Evolutionary conservation across 1,284 basidiomycete genomes (phyloP).

Genomic region (Schizophyllum amplum): DNA sequence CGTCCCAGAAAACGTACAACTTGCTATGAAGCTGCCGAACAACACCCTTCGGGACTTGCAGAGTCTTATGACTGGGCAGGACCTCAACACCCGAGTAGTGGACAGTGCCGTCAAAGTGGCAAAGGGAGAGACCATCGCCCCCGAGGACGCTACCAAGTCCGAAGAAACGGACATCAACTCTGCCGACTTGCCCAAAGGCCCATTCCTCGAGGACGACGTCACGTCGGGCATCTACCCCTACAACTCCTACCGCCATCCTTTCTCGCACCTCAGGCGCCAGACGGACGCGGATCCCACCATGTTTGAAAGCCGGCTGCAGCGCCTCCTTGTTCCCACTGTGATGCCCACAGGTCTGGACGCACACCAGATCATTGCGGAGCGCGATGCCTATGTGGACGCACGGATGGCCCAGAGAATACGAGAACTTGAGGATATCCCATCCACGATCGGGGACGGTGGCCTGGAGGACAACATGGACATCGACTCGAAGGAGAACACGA

Average conservation of each 20-base stretch:
- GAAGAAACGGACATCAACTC: slow-evolving; percentile 30
- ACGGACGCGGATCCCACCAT: slow-evolving; percentile 50
- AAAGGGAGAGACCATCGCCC: slow-evolving; percentile 44
- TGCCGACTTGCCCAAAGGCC: slow-evolving; percentile 54
- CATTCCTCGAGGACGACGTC: slow-evolving; percentile 74
- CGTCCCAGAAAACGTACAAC: slow-evolving; percentile 73
- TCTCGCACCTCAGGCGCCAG: slow-evolving; percentile 64
- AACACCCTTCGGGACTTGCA: slow-evolving; percentile 55
- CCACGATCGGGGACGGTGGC: slow-evolving; percentile 75
- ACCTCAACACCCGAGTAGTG: slow-evolving; percentile 55
- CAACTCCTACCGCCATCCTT: slow-evolving; percentile 89
- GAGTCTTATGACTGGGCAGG: slow-evolving; percentile 50
- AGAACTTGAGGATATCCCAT: slow-evolving; percentile 81
- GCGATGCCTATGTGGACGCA: slow-evolving; percentile 86
- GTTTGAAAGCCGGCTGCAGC: slow-evolving; percentile 69
- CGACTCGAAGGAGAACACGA: slow-evolving; percentile 39
- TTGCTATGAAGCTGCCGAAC: slow-evolving; percentile 64
- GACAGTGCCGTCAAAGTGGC: slow-evolving; percentile 76
- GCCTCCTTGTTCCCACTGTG: slow-evolving; percentile 80
- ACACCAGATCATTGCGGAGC: slow-evolving; percentile 83
- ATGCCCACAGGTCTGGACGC: slow-evolving; percentile 94
- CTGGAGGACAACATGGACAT: slow-evolving; percentile 38
- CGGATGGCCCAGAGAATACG: slow-evolving; percentile 85
- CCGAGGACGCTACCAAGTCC: slow-evolving; percentile 27
- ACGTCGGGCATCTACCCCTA: slow-evolving; percentile 88